Percentiles rank a stretch among this genome's conserved stretches.
These are phyloP conservation scores for Kalaharituber pfeilii DNA, from an alignment of 2,329 filamentous ascomycete genomes.

Conservation along the genomic window DNA sequence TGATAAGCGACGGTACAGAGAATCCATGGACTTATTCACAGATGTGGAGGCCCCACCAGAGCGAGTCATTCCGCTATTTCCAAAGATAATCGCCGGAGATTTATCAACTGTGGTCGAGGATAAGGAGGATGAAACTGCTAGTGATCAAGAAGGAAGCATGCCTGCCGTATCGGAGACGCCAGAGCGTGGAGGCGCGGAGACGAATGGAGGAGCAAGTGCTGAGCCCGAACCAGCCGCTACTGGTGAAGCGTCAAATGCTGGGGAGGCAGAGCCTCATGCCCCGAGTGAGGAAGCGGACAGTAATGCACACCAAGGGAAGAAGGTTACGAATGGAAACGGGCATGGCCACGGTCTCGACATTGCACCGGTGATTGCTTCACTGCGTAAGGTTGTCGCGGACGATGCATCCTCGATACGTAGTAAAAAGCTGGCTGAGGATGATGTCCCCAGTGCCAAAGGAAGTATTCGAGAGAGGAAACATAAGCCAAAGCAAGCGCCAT, in stretches of 20 bases:
- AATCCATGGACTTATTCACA: conserved; percentile 78
- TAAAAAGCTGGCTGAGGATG: neutral
- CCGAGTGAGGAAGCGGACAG: conserved; percentile 3
- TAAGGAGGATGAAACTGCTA: conserved; percentile 31
- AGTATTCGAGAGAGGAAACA: neutral
- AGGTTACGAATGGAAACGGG: too few species aligned
- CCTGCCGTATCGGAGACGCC: conserved; percentile 16
- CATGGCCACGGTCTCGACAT: neutral
- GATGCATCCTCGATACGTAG: neutral
- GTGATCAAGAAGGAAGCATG: conserved; percentile 23
- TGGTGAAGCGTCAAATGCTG: neutral
- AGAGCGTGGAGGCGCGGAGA: conserved; percentile 14
- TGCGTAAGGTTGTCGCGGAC: neutral
- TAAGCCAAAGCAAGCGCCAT: neutral
- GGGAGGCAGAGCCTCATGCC: conserved; percentile 1
- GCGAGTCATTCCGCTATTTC: conserved; percentile 70
- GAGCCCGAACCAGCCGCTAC: neutral
- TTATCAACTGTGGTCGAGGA: conserved; percentile 46
- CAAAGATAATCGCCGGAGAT: conserved; percentile 64
- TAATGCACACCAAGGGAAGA: neutral
- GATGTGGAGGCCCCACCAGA: conserved; percentile 81
- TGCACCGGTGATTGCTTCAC: neutral
- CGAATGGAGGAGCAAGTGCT: neutral
- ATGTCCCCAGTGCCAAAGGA: neutral
- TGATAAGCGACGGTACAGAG: conserved; percentile 60